Base-by-base conservation (phyloP, 2,329 filamentous ascomycete genomes). In the Ophiostoma sp. region DNA sequence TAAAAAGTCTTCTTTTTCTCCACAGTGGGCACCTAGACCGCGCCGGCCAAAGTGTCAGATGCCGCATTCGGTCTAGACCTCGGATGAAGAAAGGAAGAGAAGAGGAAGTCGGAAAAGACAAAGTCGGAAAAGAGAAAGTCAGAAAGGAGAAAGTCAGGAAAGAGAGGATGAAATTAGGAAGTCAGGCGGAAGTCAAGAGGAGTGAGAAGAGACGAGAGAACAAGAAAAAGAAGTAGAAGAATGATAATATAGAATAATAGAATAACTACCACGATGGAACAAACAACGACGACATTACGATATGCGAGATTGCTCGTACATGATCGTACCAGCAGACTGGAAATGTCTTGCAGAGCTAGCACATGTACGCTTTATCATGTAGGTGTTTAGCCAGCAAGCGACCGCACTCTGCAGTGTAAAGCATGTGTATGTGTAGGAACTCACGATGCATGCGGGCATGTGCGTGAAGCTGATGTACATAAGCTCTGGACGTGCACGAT, bases 31-130 rank as follows among this genome's bases (percentile, higher is more conserved):
- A 47, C 18, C 18, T 55, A 38, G 8, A 11, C 12, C 55, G 36
- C 52, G 6, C 58, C 14, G 55, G 36, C 55, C 38, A 36, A 36
- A 42, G 44, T 63, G 45, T 47, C 63, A 66, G 40, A 66, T 67
- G 58, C 68, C 41, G 11, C 60, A 65, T 67, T 64, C 6, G 67
- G 68, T 69, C 65, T 67, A 65, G 65, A 49, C 65, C 60, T 62
- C 60, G 60, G 38, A 52, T 45, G 42, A 9, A 12, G 18, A 27
- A 18, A 12, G 47, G 9, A 47, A 5, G n/a, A 18, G 47, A 18
- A n/a, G 6, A 52, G n/a, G 27, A 27, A 27, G 27, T 27, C 27
- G 2, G 27, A 27, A 27, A 27, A 27, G 27, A 27, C 1, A 2
- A 27, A 27, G 27, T 27, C 27, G 2, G 27, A 27, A 27, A 27